Base-by-base conservation (phyloP, 176 grass and related monocot species). In the Pontederia paniculata region DNA sequence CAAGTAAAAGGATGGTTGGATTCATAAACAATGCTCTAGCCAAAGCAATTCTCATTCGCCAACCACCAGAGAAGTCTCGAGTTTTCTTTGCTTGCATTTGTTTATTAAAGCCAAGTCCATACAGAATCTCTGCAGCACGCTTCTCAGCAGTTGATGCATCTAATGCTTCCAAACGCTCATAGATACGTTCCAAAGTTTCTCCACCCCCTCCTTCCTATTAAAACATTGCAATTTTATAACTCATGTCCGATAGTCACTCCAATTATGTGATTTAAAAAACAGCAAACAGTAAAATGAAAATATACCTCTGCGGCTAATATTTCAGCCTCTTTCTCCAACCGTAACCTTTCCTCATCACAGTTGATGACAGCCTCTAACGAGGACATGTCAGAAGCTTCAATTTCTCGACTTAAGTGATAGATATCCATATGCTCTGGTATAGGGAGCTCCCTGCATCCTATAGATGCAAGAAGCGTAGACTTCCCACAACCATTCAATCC, bases 341-440 rank as follows among this genome's bases (percentile, higher is more conserved):
- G 78, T 0, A 97, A 42, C 44, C 86, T 83, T 78, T 97, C 93
- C 74, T 97, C 93, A 23, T 97, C 93, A 88, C 93, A 97, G 21
- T 68, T 81, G 45, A 90, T 78, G 21, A 97, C 93, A 21, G 86
- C 86, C 65, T 84, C 64, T 42, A 90, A 75, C n/a, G 93, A 55
- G 12, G 93, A 88, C 86, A 97, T 97, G 74, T 97, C 83, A 11
- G 93, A 97, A 76, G 93, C 93, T 45, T 97, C 93, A 55, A 97
- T 97, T 75, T 97, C 93, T 43, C 67, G 71, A 25, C 47, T 64
- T 5, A 97, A 80, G 63, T 97, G 93, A 61, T 88, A 84, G 23
- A 97, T 97, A 69, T 97, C 93, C 93, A 97, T 97, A 66, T 97
- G 93, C 19, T 90, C 86, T 60, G 86, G 93, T 55, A 97, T 97